A percentile compares a stretch with the other conserved stretches of the same genome.
Conservation (phyloP, 345 rosid species). For the Stellera chamaejasme region DNA sequence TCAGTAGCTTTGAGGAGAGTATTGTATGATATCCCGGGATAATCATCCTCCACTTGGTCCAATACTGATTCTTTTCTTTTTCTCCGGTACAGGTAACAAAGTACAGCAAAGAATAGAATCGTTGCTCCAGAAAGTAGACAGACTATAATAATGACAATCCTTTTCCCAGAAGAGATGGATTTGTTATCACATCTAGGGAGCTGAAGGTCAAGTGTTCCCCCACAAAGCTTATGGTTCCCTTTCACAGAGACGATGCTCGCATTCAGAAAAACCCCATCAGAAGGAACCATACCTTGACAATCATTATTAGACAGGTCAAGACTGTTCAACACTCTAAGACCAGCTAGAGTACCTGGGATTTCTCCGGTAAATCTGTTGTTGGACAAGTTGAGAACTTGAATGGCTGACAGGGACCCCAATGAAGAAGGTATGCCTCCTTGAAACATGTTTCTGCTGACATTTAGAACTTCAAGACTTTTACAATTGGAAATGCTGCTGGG, state of each 20-base stretch:
- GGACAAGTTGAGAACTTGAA: slow-evolving; percentile 16
- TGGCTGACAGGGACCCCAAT: slow-evolving; percentile 2
- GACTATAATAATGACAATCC: background rate
- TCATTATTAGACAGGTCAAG: slow-evolving; percentile 15
- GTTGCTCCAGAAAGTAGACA: background rate
- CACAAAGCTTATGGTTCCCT: slow-evolving; percentile 9
- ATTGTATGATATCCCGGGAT: background rate
- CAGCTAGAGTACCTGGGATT: slow-evolving; percentile 10
- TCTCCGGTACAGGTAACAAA: background rate
- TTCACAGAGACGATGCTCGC: slow-evolving; percentile 8
- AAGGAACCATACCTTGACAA: slow-evolving; percentile 14
- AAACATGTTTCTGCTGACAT: slow-evolving; percentile 8
- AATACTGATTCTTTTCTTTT: background rate
- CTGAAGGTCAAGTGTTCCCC: slow-evolving; percentile 2
- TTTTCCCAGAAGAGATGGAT: background rate
- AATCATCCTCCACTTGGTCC: background rate
- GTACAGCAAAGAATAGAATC: background rate
- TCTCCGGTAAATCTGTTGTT: slow-evolving; percentile 9
- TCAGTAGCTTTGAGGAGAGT: slow-evolving; percentile 14
- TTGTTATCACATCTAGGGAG: slow-evolving; percentile 8
- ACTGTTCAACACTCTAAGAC: slow-evolving; percentile 1
- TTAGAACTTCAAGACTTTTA: slow-evolving; percentile 6
- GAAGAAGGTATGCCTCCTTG: slow-evolving; percentile 16
- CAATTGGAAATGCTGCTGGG: slow-evolving; percentile 12
- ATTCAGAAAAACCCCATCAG: slow-evolving; percentile 12